Conservation (phyloP, 805 yeast genomes). For the Candida fluviatilis region DNA sequence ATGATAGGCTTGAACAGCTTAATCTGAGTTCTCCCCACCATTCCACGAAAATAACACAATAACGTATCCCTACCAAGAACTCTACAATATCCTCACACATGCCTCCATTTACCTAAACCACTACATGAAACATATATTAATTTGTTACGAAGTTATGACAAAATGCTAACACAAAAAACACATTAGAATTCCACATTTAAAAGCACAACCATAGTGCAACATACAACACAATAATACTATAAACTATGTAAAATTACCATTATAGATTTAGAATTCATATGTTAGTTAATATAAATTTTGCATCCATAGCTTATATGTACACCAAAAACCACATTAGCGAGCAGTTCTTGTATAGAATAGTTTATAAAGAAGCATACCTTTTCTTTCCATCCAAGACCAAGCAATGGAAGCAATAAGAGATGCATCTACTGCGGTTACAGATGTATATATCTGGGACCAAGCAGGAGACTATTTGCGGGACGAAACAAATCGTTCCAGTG, state of each 20-base stretch:
- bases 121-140: not conserved
- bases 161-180: not conserved
- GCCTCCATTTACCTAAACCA: too few species aligned
- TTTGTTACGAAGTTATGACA: not conserved
- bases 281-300: not conserved
- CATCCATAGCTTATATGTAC: not conserved
- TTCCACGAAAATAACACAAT: too few species aligned
- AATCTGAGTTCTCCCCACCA: too few species aligned
- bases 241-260: not conserved
- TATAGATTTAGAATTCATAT: not conserved
- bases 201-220: not conserved
- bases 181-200: not conserved
- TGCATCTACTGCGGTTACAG: not conserved
- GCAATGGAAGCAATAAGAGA: not conserved
- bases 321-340: not conserved
- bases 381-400: not conserved
- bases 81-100: too few species aligned
- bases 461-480: constrained; percentile 20
- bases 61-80: too few species aligned
- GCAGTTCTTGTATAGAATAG: not conserved
- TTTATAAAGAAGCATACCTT: too few species aligned
- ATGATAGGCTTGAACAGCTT: too few species aligned
- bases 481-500: constrained; percentile 12
- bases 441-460: constrained; percentile 5
- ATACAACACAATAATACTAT: not conserved